A percentile compares a stretch with the other conserved stretches of the same genome.
Evolutionary conservation across 2,329 filamentous ascomycete species (phyloP).

Genomic region (Colletotrichum magnum): DNA sequence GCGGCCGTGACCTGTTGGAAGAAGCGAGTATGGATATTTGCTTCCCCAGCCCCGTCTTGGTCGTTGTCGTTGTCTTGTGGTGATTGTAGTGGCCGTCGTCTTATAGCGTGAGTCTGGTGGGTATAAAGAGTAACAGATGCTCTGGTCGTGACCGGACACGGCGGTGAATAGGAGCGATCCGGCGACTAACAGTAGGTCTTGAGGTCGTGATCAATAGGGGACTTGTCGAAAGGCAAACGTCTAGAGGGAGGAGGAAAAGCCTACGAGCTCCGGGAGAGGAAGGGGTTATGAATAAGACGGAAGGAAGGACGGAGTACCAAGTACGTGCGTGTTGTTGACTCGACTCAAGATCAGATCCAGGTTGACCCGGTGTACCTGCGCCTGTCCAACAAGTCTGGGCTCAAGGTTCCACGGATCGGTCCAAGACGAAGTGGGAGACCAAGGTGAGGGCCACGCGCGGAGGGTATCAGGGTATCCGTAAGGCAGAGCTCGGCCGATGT

Average conservation of each 20-base stretch:
- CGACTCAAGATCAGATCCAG: conserved; percentile 37
- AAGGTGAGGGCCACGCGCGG: conserved; percentile 21
- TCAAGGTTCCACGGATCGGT: conserved; percentile 31
- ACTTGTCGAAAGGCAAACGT: not conserved
- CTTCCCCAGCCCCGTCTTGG: conserved; percentile 17
- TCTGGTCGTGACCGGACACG: not conserved
- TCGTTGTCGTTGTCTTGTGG: conserved; percentile 27
- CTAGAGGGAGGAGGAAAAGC: not conserved
- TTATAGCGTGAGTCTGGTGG: conserved; percentile 23
- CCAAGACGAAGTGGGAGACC: conserved; percentile 5
- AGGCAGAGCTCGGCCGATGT: conserved; percentile 34
- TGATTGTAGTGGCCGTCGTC: conserved; percentile 31
- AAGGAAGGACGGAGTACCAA: not conserved
- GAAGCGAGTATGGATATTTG: not conserved
- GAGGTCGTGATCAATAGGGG: not conserved
- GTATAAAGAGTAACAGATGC: not conserved
- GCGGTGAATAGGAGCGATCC: not conserved
- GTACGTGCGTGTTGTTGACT: conserved; percentile 32
- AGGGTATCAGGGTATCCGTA: conserved; percentile 31
- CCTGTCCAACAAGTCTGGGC: conserved; percentile 20
- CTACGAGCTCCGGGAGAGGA: not conserved
- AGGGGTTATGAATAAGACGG: not conserved
- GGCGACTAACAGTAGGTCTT: not conserved
- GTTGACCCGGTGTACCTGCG: conserved; percentile 36
- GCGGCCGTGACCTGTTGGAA: not conserved